A percentile compares a stretch with the other conserved stretches of the same genome.
These are phyloP conservation scores for Fusarium sulawesiense DNA, from an alignment of 2,329 filamentous ascomycete genomes.

Conservation along the genomic window DNA sequence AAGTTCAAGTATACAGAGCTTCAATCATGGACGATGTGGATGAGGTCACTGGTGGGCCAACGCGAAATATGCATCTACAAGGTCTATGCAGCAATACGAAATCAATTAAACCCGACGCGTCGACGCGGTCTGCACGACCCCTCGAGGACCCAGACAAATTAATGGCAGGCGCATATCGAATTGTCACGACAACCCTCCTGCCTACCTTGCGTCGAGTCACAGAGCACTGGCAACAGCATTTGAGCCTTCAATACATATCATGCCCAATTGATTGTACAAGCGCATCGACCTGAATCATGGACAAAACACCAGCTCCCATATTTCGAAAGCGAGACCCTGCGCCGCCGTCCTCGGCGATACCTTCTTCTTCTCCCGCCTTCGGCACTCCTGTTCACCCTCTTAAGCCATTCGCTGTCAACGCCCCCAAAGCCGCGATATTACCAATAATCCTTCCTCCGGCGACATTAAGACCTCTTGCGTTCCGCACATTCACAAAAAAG, in stretches of 20 bases:
- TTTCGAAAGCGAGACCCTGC: constrained; percentile 51
- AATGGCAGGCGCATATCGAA: constrained; percentile 18
- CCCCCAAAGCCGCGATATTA: constrained; percentile 74
- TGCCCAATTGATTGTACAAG: constrained; percentile 28
- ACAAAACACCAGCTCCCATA: constrained; percentile 54
- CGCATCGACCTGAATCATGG: constrained; percentile 46
- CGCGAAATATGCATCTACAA: constrained; percentile 36
- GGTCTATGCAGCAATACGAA: constrained; percentile 46
- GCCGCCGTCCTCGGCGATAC: constrained; percentile 69
- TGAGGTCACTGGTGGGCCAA: constrained; percentile 48
- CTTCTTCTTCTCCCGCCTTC: constrained; percentile 91
- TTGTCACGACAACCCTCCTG: constrained; percentile 10
- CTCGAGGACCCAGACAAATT: constrained; percentile 10
- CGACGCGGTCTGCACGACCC: constrained; percentile 48
- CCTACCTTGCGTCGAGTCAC: background rate
- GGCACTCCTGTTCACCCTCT: constrained; percentile 86
- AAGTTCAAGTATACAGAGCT: constrained; percentile 9
- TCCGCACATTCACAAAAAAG: constrained; percentile 97
- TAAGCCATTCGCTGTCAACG: constrained; percentile 67
- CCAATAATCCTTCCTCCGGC: constrained; percentile 90
- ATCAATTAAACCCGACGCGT: constrained; percentile 57
- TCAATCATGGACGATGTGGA: constrained; percentile 23
- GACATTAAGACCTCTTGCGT: constrained; percentile 88
- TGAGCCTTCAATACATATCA: constrained; percentile 13
- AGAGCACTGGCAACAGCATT: background rate